These are phyloP conservation scores for Darksidea phi DNA, from an alignment of 495 filamentous ascomycete genomes.

Conservation along the genomic window DNA sequence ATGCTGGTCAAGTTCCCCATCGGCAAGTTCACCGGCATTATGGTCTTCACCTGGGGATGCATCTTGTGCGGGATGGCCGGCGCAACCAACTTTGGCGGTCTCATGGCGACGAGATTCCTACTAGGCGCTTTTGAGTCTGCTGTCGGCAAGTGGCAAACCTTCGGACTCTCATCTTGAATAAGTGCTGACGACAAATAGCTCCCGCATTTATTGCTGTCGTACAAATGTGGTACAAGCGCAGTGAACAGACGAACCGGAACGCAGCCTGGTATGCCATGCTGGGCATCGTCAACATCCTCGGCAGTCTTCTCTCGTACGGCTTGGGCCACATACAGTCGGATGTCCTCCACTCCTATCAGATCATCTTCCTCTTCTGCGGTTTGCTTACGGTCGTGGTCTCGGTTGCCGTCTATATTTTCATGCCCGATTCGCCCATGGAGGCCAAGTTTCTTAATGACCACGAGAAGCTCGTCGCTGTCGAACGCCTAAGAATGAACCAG, in stretches of 20 bases:
- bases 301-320: slow-evolving; percentile 56
- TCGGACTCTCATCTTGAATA: slow-evolving; percentile 8
- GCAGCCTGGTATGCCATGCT: slow-evolving; percentile 62
- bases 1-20: slow-evolving; percentile 51
- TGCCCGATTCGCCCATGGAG: slow-evolving; percentile 61
- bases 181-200: slow-evolving; percentile 40
- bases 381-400: slow-evolving; percentile 48
- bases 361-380: slow-evolving; percentile 59
- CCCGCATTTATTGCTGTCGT: slow-evolving; percentile 61
- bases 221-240: slow-evolving; percentile 63
- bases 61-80: slow-evolving; percentile 40
- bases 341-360: slow-evolving; percentile 58
- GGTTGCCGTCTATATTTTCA: slow-evolving; percentile 44
- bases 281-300: slow-evolving; percentile 50
- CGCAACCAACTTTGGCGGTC: slow-evolving; percentile 47
- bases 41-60: slow-evolving; percentile 39
- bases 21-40: slow-evolving; percentile 41
- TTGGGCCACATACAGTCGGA: slow-evolving; percentile 58
- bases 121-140: slow-evolving; percentile 40
- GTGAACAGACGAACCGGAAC: slow-evolving; percentile 58
- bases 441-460: slow-evolving; percentile 59
- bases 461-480: slow-evolving; percentile 61
- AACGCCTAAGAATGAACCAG: slow-evolving; percentile 64
- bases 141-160: slow-evolving; percentile 18
- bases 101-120: slow-evolving; percentile 45